Conservation (phyloP, 257 asterid genomes). For the Pogostemon cablin region DNA sequence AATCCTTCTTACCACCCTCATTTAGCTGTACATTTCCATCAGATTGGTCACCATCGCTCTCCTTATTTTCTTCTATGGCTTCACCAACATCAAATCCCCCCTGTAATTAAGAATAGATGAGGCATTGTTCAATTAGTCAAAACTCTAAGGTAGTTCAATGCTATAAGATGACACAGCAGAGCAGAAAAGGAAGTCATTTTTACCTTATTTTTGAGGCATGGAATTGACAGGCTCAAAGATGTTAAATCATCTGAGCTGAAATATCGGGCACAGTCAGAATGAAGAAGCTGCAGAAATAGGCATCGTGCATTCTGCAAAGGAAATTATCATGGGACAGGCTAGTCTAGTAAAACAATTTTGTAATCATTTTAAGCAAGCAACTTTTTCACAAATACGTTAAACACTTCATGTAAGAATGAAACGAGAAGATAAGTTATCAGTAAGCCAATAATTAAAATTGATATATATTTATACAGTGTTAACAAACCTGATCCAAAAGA, state of each 20-base stretch:
- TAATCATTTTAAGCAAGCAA: slow-evolving; percentile 3
- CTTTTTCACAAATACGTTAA: not conserved
- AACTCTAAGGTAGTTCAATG: slow-evolving; percentile 22
- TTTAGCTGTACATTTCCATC: slow-evolving; percentile 36
- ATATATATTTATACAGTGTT: not conserved
- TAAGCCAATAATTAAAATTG: not conserved
- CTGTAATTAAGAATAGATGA: slow-evolving; percentile 37
- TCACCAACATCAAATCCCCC: slow-evolving; percentile 44
- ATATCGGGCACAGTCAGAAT: slow-evolving; percentile 78
- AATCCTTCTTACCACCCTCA: slow-evolving; percentile 86
- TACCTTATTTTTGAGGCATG: slow-evolving; percentile 66
- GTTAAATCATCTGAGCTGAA: slow-evolving; percentile 65
- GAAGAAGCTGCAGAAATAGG: slow-evolving; percentile 81
- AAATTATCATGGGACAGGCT: not conserved
- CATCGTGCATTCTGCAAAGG: slow-evolving; percentile 70
- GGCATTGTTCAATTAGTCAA: slow-evolving; percentile 23
- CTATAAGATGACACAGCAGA: not conserved
- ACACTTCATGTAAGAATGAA: not conserved
- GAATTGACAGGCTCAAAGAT: slow-evolving; percentile 61
- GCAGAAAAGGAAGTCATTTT: slow-evolving; percentile 7
- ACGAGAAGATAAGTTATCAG: not conserved
- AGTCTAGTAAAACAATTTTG: not conserved
- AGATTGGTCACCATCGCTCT: slow-evolving; percentile 36
- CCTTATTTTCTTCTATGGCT: slow-evolving; percentile 43
- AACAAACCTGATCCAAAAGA: slow-evolving; percentile 75